Evolutionary conservation across 148 eudicot species (phyloP).

Genomic region (Heliamphora exappendiculata): DNA sequence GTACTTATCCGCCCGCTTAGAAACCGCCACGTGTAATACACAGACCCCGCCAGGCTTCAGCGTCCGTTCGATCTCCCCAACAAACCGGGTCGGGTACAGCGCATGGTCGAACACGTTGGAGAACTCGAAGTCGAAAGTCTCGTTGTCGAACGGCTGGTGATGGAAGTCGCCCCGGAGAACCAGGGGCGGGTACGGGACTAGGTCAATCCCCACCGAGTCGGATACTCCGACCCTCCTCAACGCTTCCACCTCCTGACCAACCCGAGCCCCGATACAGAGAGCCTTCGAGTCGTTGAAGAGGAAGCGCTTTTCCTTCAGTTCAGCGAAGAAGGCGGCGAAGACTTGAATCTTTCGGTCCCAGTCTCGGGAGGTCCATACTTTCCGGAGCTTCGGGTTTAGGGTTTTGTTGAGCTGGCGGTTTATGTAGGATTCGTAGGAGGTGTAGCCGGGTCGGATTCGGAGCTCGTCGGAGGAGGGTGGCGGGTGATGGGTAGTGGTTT

Average conservation of each 20-base stretch:
- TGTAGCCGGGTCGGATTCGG: constrained; percentile 73
- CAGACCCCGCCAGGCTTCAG: constrained; percentile 59
- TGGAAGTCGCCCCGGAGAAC: constrained; percentile 73
- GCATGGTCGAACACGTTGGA: constrained; percentile 91
- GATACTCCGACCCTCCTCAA: constrained; percentile 49
- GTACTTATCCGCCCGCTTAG: constrained; percentile 66
- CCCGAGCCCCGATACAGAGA: constrained; percentile 75
- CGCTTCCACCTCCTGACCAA: constrained; percentile 85
- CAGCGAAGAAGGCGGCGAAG: constrained; percentile 48
- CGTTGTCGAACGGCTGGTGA: constrained; percentile 50
- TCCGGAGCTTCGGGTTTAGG: constrained; percentile 65
- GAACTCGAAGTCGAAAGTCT: constrained; percentile 61
- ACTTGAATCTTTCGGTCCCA: constrained; percentile 74
- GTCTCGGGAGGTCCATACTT: constrained; percentile 71
- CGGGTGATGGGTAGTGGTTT: constrained; percentile 2
- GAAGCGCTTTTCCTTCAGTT: constrained; percentile 16
- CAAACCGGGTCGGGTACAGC: constrained; percentile 55
- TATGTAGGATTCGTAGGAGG: constrained; percentile 59
- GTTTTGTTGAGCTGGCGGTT: constrained; percentile 71
- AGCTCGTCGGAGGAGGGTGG: constrained; percentile 23
- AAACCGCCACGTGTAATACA: constrained; percentile 68
- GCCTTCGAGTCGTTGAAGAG: constrained; percentile 38
- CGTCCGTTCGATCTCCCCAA: constrained; percentile 76
- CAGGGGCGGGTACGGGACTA: constrained; percentile 78
- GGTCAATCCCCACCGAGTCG: constrained; percentile 61